Evolutionary conservation across 2,329 filamentous ascomycete species (phyloP), one percentile per base, ranked within the genome.

Genomic region (Fusarium caatingaense): DNA sequence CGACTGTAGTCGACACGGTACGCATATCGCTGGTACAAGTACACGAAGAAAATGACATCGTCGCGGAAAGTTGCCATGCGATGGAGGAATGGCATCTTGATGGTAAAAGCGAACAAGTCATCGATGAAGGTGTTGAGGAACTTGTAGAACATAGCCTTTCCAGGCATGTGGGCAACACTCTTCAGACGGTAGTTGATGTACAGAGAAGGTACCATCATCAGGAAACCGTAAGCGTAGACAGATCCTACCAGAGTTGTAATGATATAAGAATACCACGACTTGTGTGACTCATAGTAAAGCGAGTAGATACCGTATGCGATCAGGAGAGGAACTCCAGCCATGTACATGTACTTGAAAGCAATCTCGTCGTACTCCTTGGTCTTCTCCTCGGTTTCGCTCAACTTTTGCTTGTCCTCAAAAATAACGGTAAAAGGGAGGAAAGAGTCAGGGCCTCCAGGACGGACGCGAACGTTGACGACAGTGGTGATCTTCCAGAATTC

Each of bases 141-240:
- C 83, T 98, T 98, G 88, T 98, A 98, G 80, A 91, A 95, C 93
- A 99, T 96, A 49, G 96, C 94, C 83, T 93, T 95, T 72, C 87
- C 93, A 2, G 96, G 94, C 95, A 99, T 97, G 82, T 99, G 96
- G 13, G 96, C 96, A 34, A 98, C 93, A 72, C 90, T 92, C 87
- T 95, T 97, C 73, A 99, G 89, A 15, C 95, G 91, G 85, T 99
- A 99, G 87, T 99, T 99, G 89, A 99, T 99, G 84, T 98, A 99
- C 34, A 99, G 86, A 64, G 90, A 92, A 16, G 96, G 96, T 11
- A 99, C 92, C 96, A 99, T 99, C 94, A 99, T 97, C 66, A 99
- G 84, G 86, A 99, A 99, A 7, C 96, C 96, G 78, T 99, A 99
- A 0, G 96, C 94, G 80, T 99, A 99, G 54, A 99, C 96, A 45